Base-by-base conservation (phyloP, 306 rosid species). In the Acmispon strigosus region DNA sequence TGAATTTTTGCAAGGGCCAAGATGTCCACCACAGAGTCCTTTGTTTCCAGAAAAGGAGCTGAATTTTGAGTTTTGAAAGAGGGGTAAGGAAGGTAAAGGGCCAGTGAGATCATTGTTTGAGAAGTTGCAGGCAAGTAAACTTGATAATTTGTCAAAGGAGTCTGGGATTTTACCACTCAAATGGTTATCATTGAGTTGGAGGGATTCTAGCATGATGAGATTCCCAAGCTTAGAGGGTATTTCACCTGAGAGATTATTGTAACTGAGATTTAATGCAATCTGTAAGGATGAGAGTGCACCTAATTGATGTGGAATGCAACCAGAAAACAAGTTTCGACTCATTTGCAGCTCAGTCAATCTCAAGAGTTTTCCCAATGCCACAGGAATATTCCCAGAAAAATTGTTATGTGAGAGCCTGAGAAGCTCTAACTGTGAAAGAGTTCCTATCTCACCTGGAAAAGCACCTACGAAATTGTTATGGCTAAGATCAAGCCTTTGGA, bases 401-500 rank as follows among this genome's bases (percentile, higher is more conserved):
- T 78, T 76, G 48, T 91, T 86, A 19, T 82, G 82, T 5, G 91
- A 84, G 48, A 86, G 87, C 74, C 73, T 69, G 50, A 89, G 88
- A 65, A 89, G 72, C 80, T 89, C 92, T 65, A 89, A 68, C 2
- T 86, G 87, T 34, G 66, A 79, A 72, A 86, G 89, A 6, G 80
- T 77, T 78, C 91, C 94, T 7, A 86, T 76, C 74, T 85, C 88
- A 71, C 59, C 39, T 19, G 91, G 96, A 43, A 89, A 78, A 56
- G 80, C 44, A 27, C 72, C 88, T 24, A 29, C 3, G 6, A 89
- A 92, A 42, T 53, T 62, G 74, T 92, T 89, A 20, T 51, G 74
- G 76, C 87, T 87, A 70, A 89, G 91, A 69, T 86, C 94, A 19
- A 92, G 89, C 45, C 92, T 82, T 67, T 89, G 90, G 67, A 87